Base-by-base conservation (phyloP, 352 stramenopile species). In the Phytophthora pseudosyringae region DNA sequence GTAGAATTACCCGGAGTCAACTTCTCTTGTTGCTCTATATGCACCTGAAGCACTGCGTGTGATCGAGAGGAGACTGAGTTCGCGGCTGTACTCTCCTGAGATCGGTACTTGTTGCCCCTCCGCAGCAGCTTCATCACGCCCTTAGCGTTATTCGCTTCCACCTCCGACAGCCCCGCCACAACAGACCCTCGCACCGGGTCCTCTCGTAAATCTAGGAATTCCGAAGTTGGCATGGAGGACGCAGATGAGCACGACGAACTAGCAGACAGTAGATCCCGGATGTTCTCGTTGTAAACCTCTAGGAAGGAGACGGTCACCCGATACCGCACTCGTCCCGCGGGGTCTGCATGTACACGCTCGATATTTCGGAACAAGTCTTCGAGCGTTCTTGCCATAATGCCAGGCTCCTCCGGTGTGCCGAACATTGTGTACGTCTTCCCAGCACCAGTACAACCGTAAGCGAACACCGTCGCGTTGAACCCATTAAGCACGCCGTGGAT, bases 231-330 rank as follows among this genome's bases (percentile, higher is more conserved):
- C 50, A 64, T 71, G 2, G 47, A 52, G 0, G 61, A 28, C 6
- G 64, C 26, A 32, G 62, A 73, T 0, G 71, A 71, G 5, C 56
- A 68, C 8, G 70, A 68, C 2, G 57, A 64, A 49, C 53, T 58
- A 4, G 72, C 59, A 31, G 67, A 73, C 1, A 98, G 69, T 38
- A 98, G 59, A 68, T 98, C 94, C 4, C 89, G 80, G 51, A 98
- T 98, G 60, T 95, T 97, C 62, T 98, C 92, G 50, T 98, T 98
- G 84, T 98, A 98, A 26, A 97, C 86, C 55, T 97, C 90, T 4
- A 97, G 67, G 55, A 96, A 97, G 6, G 89, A 97, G 9, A 97
- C 88, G 9, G 69, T 86, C 4, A 97, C 87, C 26, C 83, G 55
- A 77, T 77, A 75, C 32, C 52, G 48, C 12, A 64, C 33, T n/a